Evolutionary conservation across 306 rosid genomes (phyloP).

Genomic region (Ziziphus jujuba): DNA sequence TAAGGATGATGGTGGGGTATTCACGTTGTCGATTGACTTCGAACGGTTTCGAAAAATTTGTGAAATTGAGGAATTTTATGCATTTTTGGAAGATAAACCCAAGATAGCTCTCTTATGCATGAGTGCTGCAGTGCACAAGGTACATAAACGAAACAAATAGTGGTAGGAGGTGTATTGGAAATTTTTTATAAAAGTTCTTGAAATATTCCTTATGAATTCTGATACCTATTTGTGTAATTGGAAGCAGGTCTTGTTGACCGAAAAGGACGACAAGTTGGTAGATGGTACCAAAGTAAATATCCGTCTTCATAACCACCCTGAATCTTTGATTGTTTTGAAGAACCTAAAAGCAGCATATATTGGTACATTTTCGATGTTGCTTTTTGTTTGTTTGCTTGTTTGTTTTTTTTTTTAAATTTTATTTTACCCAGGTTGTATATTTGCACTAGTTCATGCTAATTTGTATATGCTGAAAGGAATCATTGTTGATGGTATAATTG

Average conservation of each 20-base stretch:
- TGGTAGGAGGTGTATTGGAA: neutral
- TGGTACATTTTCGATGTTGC: constrained; percentile 43
- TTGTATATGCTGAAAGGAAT: constrained; percentile 4
- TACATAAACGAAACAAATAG: constrained; percentile 4
- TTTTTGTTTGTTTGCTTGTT: too few relatives aligned
- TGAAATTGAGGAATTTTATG: constrained; percentile 44
- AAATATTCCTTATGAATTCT: constrained; percentile 9
- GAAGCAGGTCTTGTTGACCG: constrained; percentile 56
- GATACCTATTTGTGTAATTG: neutral
- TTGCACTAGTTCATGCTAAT: constrained; percentile 9
- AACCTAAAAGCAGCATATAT: constrained; percentile 91
- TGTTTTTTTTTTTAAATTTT: neutral
- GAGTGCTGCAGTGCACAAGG: constrained; percentile 82
- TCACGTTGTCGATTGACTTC: constrained; percentile 61
- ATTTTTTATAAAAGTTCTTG: neutral
- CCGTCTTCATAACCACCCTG: constrained; percentile 79
- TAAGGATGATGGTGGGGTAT: constrained; percentile 45
- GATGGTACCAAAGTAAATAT: constrained; percentile 55
- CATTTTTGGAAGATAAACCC: constrained; percentile 64
- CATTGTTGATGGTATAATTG: constrained; percentile 17
- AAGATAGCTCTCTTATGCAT: constrained; percentile 67
- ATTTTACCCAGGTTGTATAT: neutral
- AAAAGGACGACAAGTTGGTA: constrained; percentile 41
- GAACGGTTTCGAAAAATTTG: constrained; percentile 53
- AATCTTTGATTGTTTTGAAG: constrained; percentile 78